phyloP scores from a whole-genome alignment of 148 eudicot genomes.

The Polygonum aviculare region DNA sequence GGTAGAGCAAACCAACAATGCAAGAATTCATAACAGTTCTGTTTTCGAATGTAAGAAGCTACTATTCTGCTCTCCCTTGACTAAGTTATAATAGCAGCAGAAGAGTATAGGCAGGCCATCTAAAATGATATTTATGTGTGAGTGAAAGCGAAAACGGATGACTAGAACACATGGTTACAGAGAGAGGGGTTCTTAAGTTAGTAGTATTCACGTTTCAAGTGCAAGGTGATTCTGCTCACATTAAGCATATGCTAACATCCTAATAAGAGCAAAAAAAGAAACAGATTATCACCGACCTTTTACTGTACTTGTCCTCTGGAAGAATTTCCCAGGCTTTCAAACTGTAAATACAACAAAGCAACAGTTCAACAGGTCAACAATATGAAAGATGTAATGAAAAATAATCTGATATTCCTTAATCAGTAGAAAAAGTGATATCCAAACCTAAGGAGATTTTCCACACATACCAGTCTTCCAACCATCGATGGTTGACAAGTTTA shows the following conservation, averaged over 20 bases:
- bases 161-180: not conserved
- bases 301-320: slow-evolving; percentile 65
- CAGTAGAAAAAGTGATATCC: not conserved
- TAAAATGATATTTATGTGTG: not conserved
- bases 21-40: not conserved
- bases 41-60: not conserved
- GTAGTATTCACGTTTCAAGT: not conserved
- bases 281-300: slow-evolving; percentile 38
- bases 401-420: not conserved
- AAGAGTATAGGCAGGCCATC: not conserved
- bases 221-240: not conserved
- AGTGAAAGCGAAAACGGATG: not conserved
- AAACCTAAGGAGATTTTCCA: not conserved
- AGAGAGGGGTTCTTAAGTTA: not conserved
- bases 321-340: slow-evolving; percentile 75
- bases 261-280: not conserved
- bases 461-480: slow-evolving; percentile 90
- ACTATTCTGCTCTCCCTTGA: not conserved
- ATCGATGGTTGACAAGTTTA: slow-evolving; percentile 70
- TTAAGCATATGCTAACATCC: not conserved
- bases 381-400: not conserved
- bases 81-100: not conserved
- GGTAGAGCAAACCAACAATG: not conserved
- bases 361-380: not conserved
- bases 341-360: slow-evolving; percentile 32